A percentile compares a stretch with the other conserved stretches of the same genome.
These are phyloP conservation scores for Anastatica hierochuntica DNA, from an alignment of 345 rosid species.

Conservation along the genomic window DNA sequence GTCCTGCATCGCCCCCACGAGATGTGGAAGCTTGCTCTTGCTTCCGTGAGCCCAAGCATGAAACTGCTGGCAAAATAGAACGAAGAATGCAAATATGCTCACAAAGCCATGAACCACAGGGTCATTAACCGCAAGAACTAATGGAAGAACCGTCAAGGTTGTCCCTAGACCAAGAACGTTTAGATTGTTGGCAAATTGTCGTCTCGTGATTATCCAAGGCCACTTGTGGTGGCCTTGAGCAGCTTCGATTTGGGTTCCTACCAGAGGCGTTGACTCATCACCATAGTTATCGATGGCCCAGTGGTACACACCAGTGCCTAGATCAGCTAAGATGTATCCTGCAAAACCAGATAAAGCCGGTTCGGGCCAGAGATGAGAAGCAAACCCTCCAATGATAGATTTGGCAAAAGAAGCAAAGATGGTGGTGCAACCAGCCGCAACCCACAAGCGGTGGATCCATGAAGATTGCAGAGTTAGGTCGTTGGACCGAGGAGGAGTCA, in stretches of 20 bases:
- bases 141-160: slow-evolving; percentile 51
- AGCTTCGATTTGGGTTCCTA: slow-evolving; percentile 76
- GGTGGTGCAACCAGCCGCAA: slow-evolving; percentile 59
- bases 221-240: slow-evolving; percentile 89
- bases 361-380: slow-evolving; percentile 42
- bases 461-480: slow-evolving; percentile 62
- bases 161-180: slow-evolving; percentile 54
- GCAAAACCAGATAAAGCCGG: slow-evolving; percentile 55
- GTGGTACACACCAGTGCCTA: slow-evolving; percentile 83
- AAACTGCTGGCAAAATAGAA: slow-evolving; percentile 87
- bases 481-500: slow-evolving; percentile 25
- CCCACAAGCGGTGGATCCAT: slow-evolving; percentile 68
- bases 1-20: slow-evolving; percentile 61
- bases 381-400: slow-evolving; percentile 33
- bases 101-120: slow-evolving; percentile 47
- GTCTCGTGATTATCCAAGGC: slow-evolving; percentile 85
- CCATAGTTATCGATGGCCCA: slow-evolving; percentile 96
- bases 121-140: slow-evolving; percentile 40
- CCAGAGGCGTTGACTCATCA: slow-evolving; percentile 51
- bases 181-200: slow-evolving; percentile 79
- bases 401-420: slow-evolving; percentile 49
- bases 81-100: slow-evolving; percentile 49
- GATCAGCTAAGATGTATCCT: slow-evolving; percentile 72
- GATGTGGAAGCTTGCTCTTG: slow-evolving; percentile 66
- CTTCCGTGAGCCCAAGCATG: slow-evolving; percentile 97